Conservation (phyloP, 768 basidiomycete species). For the Mycena rosella region DNA sequence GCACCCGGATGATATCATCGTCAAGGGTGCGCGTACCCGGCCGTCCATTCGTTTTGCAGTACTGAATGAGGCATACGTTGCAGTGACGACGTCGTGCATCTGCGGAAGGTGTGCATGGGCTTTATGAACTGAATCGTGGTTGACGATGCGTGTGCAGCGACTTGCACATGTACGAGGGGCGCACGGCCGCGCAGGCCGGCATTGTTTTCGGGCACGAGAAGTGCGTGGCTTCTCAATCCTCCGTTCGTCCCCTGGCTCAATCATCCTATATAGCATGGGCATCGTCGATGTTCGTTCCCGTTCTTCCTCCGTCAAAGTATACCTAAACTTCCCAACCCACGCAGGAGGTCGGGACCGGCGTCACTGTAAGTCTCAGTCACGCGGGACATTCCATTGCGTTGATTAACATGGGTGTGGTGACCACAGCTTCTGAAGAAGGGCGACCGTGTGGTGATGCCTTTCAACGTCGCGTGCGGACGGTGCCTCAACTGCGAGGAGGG, state of each 20-base stretch:
- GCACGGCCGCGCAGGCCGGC: constrained; percentile 61
- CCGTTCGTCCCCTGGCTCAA: background rate
- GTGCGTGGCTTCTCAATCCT: too few relatives aligned
- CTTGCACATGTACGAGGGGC: constrained; percentile 70
- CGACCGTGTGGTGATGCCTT: constrained; percentile 72
- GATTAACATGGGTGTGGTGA: too few relatives aligned
- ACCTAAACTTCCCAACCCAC: too few relatives aligned
- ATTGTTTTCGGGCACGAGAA: constrained; percentile 70
- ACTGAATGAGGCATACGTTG: too few relatives aligned
- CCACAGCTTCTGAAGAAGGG: constrained; percentile 67
- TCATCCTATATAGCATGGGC: constrained; percentile 53
- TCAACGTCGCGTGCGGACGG: constrained; percentile 70
- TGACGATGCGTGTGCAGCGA: constrained; percentile 47
- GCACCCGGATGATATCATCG: constrained; percentile 67
- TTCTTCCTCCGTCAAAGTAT: background rate
- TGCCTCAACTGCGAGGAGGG: constrained; percentile 69
- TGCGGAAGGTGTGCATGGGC: constrained; percentile 58
- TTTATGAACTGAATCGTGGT: background rate
- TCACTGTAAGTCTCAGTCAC: constrained; percentile 55
- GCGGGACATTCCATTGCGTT: too few relatives aligned
- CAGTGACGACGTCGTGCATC: constrained; percentile 65
- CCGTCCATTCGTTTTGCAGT: too few relatives aligned
- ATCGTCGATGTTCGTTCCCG: constrained; percentile 57
- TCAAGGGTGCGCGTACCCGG: constrained; percentile 57
- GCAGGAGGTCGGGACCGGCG: constrained; percentile 59